Base-by-base conservation (phyloP, 768 basidiomycete genomes). In the Podaxis sp. region DNA sequence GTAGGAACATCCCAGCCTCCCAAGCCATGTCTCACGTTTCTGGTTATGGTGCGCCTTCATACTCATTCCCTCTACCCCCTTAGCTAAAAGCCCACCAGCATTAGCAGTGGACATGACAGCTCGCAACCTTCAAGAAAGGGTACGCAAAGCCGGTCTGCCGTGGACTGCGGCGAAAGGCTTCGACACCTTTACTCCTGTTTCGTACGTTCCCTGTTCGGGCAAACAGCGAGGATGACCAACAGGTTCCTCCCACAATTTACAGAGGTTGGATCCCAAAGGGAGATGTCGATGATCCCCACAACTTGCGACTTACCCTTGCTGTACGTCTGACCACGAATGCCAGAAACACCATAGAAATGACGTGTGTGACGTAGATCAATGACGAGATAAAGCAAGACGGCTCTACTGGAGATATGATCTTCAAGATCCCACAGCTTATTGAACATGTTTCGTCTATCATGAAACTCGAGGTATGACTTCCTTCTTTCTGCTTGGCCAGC, bases 81-180 rank as follows among this genome's bases (percentile, higher is more conserved):
- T 52, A 33, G 64, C 48, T 63, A n/a, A 65, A 61, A 7, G 60
- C 58, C 39, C 54, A 64, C 59, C 67, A 97, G 95, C 95, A 53
- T 79, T 99, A 65, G 94, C 94, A 3, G 90, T 98, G 59, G 96
- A 99, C 72, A 92, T 98, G 89, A 99, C 97, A 1, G 97, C 90
- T 6, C 85, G 97, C 13, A 99, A 99, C 76, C 77, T 98, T 71
- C 97, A 99, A 74, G 92, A 97, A 60, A 87, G 87, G 53, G 93
- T 93, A 54, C 96, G 96, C 79, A 92, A 90, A 70, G 88, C 87
- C 55, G 94, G 97, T 9, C 82, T 99, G n/a, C 97, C 97, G 1
- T 99, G 97, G 97, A 87, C 89, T n/a, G 84, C 95, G 11, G 93
- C 89, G 2, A 99, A 99, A 75, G 96, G 96, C 1, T 97, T 98